These are phyloP conservation scores for Lichtheimia corymbifera DNA, from an alignment of 371 early-diverging fungal genomes.

Conservation along the genomic window DNA sequence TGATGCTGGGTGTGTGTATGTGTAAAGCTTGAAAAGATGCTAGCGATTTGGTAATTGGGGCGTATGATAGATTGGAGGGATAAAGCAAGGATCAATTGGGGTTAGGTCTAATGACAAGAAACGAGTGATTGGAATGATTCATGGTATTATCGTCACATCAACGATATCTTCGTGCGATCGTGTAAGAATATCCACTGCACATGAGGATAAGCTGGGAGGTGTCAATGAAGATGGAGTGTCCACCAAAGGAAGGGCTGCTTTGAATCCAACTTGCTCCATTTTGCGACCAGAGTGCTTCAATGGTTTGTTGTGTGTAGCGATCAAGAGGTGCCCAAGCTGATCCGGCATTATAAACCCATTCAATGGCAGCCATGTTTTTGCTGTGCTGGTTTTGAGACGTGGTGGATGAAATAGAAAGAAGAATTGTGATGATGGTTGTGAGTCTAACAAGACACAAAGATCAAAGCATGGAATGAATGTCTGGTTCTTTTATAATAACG, in stretches of 20 bases:
- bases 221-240: slow-evolving; percentile 17
- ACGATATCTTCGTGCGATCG: slow-evolving; percentile 19
- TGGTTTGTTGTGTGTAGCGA: slow-evolving; percentile 14
- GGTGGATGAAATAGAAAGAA: too few species aligned
- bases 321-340: slow-evolving; percentile 21
- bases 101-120: too few species aligned
- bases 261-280: slow-evolving; percentile 24
- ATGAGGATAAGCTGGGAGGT: slow-evolving; percentile 20
- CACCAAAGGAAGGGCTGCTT: slow-evolving; percentile 23
- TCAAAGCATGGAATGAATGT: too few species aligned
- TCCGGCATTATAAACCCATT: slow-evolving; percentile 29
- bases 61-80: too few species aligned
- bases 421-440: too few species aligned
- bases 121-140: neutral
- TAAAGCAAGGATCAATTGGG: too few species aligned
- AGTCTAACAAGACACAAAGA: too few species aligned
- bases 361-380: slow-evolving; percentile 4
- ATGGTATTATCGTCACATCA: too few species aligned
- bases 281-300: slow-evolving; percentile 21
- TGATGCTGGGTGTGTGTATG: too few species aligned
- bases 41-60: too few species aligned
- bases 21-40: too few species aligned
- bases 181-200: slow-evolving; percentile 18
- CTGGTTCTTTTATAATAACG: too few species aligned
- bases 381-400: neutral